phyloP scores from a whole-genome alignment of 2,329 filamentous ascomycete genomes.

The Ophiocordyceps polyrhachis-furcata region DNA sequence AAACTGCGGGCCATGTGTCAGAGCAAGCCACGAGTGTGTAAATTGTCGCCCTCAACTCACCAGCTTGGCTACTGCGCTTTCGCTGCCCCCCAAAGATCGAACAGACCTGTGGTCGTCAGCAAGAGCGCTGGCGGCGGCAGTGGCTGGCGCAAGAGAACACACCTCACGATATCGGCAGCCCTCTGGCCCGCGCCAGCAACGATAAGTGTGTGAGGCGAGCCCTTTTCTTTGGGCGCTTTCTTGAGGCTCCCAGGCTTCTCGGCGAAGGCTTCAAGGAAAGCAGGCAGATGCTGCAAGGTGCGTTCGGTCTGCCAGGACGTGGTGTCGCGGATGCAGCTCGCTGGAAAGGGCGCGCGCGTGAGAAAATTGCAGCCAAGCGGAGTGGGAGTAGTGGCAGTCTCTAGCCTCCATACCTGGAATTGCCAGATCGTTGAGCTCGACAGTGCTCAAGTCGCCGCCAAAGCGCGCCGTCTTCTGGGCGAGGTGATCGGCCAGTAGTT shows the following conservation, averaged over 20 bases:
- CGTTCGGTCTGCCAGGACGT: slow-evolving; percentile 52
- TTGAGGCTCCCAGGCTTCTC: slow-evolving; percentile 39
- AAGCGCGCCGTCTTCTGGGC: slow-evolving; percentile 63
- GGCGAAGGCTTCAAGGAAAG: slow-evolving; percentile 54
- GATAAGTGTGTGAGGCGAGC: slow-evolving; percentile 70
- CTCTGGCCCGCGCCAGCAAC: slow-evolving; percentile 71
- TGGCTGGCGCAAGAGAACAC: slow-evolving; percentile 2
- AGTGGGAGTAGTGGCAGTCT: neutral
- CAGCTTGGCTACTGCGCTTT: slow-evolving; percentile 66
- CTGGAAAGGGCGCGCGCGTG: slow-evolving; percentile 20
- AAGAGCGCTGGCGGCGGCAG: neutral
- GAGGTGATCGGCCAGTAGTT: slow-evolving; percentile 69
- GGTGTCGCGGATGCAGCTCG: slow-evolving; percentile 59
- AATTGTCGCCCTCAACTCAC: slow-evolving; percentile 15
- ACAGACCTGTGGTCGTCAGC: slow-evolving; percentile 32
- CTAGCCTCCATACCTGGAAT: slow-evolving; percentile 40
- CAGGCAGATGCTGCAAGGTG: slow-evolving; percentile 53
- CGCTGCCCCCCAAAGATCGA: slow-evolving; percentile 62
- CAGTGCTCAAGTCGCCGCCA: slow-evolving; percentile 58
- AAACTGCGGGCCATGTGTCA: slow-evolving; percentile 33
- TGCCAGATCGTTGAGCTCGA: slow-evolving; percentile 71
- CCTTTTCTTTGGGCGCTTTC: slow-evolving; percentile 47
- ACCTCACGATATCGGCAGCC: slow-evolving; percentile 69
- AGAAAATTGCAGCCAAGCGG: neutral
- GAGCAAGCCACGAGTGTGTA: slow-evolving; percentile 1